A percentile compares a stretch with the other conserved stretches of the same genome.
Conservation (phyloP, 2,329 filamentous ascomycete species). For the Penicillium sp. region DNA sequence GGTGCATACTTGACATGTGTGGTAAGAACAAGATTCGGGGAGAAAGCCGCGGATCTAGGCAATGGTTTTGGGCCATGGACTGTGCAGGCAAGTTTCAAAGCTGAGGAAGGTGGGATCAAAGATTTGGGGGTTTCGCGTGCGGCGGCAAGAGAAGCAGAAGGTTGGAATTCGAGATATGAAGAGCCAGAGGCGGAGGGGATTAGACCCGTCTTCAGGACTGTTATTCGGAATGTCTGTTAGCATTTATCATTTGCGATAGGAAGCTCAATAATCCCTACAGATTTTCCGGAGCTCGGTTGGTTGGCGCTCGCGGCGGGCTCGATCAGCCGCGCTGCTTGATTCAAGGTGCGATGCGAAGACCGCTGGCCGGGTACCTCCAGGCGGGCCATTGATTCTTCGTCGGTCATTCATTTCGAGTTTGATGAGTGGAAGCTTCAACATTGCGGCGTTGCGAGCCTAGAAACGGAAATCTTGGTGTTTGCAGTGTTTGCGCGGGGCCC, state of each 20-base stretch:
- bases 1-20: conserved; percentile 97
- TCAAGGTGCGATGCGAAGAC: conserved; percentile 58
- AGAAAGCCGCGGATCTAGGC: conserved; percentile 86
- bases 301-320: conserved; percentile 55
- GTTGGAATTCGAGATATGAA: conserved; percentile 62
- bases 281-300: conserved; percentile 77
- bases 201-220: conserved; percentile 86
- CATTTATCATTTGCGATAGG: not conserved
- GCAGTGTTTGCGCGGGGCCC: conserved; percentile 37
- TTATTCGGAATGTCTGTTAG: not conserved
- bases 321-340: conserved; percentile 52
- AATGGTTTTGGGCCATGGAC: conserved; percentile 92
- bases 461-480: conserved; percentile 42
- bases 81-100: conserved; percentile 87
- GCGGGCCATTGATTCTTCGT: conserved; percentile 85
- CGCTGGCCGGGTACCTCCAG: conserved; percentile 72
- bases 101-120: conserved; percentile 58
- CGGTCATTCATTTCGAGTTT: conserved; percentile 57
- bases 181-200: conserved; percentile 93
- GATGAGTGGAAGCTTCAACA: conserved; percentile 1
- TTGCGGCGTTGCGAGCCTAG: conserved; percentile 18
- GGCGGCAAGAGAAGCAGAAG: conserved; percentile 46
- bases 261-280: conserved; percentile 58
- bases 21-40: conserved; percentile 84
- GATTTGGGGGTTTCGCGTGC: conserved; percentile 45